Conservation (phyloP, 192 early-diverging fungal species). For the Coemansia sp. region DNA sequence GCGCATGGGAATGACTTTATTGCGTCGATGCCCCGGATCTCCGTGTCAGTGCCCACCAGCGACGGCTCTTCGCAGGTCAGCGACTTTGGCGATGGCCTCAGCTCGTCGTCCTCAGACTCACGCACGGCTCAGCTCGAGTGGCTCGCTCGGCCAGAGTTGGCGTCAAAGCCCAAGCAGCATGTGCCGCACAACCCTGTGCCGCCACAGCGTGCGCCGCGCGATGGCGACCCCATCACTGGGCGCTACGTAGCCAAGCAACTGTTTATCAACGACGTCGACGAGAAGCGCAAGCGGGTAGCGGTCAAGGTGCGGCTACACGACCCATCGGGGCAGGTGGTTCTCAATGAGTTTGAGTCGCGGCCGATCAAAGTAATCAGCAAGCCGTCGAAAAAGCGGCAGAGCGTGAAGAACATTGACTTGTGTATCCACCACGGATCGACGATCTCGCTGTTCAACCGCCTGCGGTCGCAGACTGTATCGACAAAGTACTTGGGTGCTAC, state of each 20-base stretch:
- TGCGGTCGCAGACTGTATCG: slow-evolving; percentile 85
- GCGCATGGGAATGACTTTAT: slow-evolving; percentile 34
- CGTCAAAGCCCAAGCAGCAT: slow-evolving; percentile 47
- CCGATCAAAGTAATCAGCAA: slow-evolving; percentile 91
- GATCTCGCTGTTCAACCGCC: slow-evolving; percentile 86
- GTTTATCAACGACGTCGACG: slow-evolving; percentile 83
- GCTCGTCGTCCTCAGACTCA: slow-evolving; percentile 19
- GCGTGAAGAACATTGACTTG: slow-evolving; percentile 78
- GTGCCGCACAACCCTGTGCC: slow-evolving; percentile 31
- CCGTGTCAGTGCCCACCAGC: slow-evolving; percentile 40
- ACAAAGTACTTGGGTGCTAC: slow-evolving; percentile 78
- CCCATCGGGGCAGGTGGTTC: slow-evolving; percentile 58
- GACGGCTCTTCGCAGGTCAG: slow-evolving; percentile 23
- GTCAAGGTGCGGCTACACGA: slow-evolving; percentile 72
- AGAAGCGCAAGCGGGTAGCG: slow-evolving; percentile 77
- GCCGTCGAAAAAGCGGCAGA: slow-evolving; percentile 87
- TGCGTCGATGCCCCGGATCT: slow-evolving; percentile 41
- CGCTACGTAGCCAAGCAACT: slow-evolving; percentile 80
- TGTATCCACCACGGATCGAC: slow-evolving; percentile 85
- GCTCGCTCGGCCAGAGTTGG: slow-evolving; percentile 48
- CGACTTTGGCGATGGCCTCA: slow-evolving; percentile 10
- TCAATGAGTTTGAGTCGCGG: slow-evolving; percentile 72
- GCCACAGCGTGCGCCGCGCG: slow-evolving; percentile 36
- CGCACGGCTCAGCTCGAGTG: slow-evolving; percentile 46
- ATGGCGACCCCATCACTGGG: slow-evolving; percentile 60